These are phyloP conservation scores for Neoboletus subvelutipes DNA, from an alignment of 768 basidiomycete genomes.

Conservation along the genomic window DNA sequence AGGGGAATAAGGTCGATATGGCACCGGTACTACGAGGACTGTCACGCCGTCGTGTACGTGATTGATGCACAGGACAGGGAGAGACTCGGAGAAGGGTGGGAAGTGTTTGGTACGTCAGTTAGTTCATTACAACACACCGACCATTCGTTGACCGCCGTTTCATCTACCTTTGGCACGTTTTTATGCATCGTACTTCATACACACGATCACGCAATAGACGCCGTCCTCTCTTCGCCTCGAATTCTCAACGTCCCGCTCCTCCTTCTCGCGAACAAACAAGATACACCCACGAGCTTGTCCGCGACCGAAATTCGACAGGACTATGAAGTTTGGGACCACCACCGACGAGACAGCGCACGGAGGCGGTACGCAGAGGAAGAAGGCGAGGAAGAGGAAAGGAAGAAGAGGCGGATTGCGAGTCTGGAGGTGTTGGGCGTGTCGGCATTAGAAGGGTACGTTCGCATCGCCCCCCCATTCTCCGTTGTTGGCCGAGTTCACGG, in stretches of 20 bases:
- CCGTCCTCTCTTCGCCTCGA: constrained; percentile 84
- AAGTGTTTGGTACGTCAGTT: constrained; percentile 82
- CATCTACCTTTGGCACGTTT: background rate
- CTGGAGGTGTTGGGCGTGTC: constrained; percentile 89
- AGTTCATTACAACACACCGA: no score
- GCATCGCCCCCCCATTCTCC: background rate
- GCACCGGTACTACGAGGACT: constrained; percentile 93
- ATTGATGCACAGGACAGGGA: constrained; percentile 92
- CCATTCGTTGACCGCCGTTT: background rate
- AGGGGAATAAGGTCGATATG: constrained; percentile 92
- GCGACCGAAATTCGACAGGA: constrained; percentile 89
- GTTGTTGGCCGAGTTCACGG: background rate
- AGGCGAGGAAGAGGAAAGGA: constrained; percentile 43
- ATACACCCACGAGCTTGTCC: constrained; percentile 73
- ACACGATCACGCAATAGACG: constrained; percentile 44
- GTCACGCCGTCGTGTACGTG: constrained; percentile 94
- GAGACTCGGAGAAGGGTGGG: constrained; percentile 91
- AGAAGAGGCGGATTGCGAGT: constrained; percentile 65
- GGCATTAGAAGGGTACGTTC: constrained; percentile 80
- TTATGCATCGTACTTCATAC: no score
- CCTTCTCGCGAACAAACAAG: constrained; percentile 96
- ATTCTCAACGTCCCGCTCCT: constrained; percentile 89
- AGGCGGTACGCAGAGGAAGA: constrained; percentile 48
- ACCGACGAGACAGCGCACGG: constrained; percentile 67
- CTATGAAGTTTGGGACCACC: constrained; percentile 84